Base-by-base conservation (phyloP, 306 rosid genomes). In the Sesbania bispinosa region DNA sequence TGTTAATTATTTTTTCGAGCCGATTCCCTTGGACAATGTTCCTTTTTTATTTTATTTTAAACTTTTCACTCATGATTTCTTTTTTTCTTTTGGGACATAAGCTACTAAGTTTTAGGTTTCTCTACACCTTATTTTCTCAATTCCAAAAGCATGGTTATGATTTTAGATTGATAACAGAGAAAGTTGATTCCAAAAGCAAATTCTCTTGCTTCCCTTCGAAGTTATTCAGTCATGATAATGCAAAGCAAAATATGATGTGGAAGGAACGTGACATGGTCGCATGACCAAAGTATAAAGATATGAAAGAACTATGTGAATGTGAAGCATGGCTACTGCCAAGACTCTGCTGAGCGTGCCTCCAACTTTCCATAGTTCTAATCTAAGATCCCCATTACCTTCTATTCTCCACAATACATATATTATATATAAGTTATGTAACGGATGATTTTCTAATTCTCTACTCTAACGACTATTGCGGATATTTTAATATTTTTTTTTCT, bases 191-290 rank as follows among this genome's bases (percentile, higher is more conserved):
- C 19, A 48, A 58, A 70, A 71, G 81, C 77, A 57, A 77, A 27
- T 53, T 67, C 16, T 60, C 7, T 77, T 81, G 80, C 86, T 82
- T 78, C 80, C 39, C 39, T 43, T 55, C 1, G 1, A 82, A 78
- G 86, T 78, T 39, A 62, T 55, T 39, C 55, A 48, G 20, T 30
- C 39, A 36, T 82, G 59, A 77, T 67, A 43, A 45, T 8, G 32
- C 57, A 19, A 66, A 58, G 72, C 55, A 38, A 65, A 11, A 42
- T n/a, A 47, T 52, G 50, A 9, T 7, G 51, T 20, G 3, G 36
- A 19, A 58, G 36, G 47, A 50, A 59, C 36, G 30, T 41, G 54
- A 58, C 77, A 30, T 30, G 24, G 47, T 18, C 67, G 66, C 43
- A 39, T 29, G 75, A 41, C 76, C 71, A 65, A 71, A 41, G 27